Base-by-base conservation (phyloP, 192 early-diverging fungal genomes). In the Podochytrium sp. region DNA sequence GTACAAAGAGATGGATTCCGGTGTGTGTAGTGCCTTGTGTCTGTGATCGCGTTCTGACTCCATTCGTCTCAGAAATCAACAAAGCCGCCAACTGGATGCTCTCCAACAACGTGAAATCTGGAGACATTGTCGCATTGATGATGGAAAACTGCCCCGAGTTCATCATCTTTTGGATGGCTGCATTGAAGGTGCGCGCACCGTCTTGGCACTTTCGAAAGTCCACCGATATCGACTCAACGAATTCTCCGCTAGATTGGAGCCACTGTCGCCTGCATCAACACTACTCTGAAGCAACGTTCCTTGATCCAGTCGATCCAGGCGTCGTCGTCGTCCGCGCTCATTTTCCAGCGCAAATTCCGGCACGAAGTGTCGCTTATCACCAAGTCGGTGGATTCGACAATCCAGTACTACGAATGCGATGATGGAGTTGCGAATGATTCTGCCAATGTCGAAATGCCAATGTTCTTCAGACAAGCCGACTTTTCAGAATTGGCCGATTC, bases 111-210 rank as follows among this genome's bases (percentile, higher is more conserved):
- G 63, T 78, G 5, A 30, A 27, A 27, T 30, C 63, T 38, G 53
- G 58, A 25, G 79, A 86, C 39, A 51, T 80, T 62, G 80, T 90
- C 50, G 80, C 85, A 14, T 80, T 91, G 32, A 82, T 82, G 66
- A 74, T 91, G 79, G 80, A 84, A 65, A 91, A 91, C 72, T 82
- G 80, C 23, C 86, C 86, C 12, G 59, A 83, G 16, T 91, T 88
- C 65, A 70, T 90, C 39, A 77, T 85, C 42, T 39, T 72, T 1
- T 81, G 80, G 71, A 76, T 91, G 3, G 87, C 84, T 1, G 62
- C 86, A 20, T 65, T 78, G 49, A 91, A 91, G 73, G 81, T 2
- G 81, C 68, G 0, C 70, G 78, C 0, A 74, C 82, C 5, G 82
- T 82, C 18, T 79, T 89, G n/a, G 10, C 43, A 20, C n/a, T 10